Base-by-base conservation (phyloP, 2,329 filamentous ascomycete genomes). In the Colletotrichum scovillei region DNA sequence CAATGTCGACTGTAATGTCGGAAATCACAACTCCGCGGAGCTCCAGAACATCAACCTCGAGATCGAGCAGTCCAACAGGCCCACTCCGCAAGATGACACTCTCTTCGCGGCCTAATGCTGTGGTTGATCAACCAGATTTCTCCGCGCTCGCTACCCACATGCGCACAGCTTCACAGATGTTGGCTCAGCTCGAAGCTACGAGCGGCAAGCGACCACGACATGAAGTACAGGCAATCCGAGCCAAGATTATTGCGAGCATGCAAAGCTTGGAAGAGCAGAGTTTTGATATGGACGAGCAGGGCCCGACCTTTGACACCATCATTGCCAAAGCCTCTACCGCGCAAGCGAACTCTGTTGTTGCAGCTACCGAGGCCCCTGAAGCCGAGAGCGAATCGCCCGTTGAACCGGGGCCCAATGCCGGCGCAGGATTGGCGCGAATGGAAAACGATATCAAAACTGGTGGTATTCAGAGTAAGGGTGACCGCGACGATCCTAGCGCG, bases 171-270 rank as follows among this genome's bases (percentile, higher is more conserved):
- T 94, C 94, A 16, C 93, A 95, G 81, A 97, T 97, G 94, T 86
- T 97, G 56, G 93, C 94, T 16, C 94, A 97, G 78, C 87, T 97
- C 11, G 94, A 97, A 72, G 90, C 93, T 2, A 96, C 93, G 26
- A 92, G 92, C 75, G 92, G 93, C 32, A 97, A 96, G 82, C 88
- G 94, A 42, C 94, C 94, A 1, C 93, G 90, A 79, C 90, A 92
- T 35, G 94, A 97, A 82, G 94, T 97, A 5, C 94, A 93, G 22
- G 93, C 94, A 8, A 97, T 97, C 80, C 89, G 94, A 77, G 92
- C 93, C 53, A 95, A 94, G 83, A 97, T 97, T 75, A 97, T 97
- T 78, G 94, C 94, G 3, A 96, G 94, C 81, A 97, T 97, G 94
- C 94, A 97, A 81, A 95, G 89, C 76, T 84, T 97, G 9, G 94